phyloP scores from a whole-genome alignment of 371 early-diverging fungal genomes.

The Mortierella sp. region DNA sequence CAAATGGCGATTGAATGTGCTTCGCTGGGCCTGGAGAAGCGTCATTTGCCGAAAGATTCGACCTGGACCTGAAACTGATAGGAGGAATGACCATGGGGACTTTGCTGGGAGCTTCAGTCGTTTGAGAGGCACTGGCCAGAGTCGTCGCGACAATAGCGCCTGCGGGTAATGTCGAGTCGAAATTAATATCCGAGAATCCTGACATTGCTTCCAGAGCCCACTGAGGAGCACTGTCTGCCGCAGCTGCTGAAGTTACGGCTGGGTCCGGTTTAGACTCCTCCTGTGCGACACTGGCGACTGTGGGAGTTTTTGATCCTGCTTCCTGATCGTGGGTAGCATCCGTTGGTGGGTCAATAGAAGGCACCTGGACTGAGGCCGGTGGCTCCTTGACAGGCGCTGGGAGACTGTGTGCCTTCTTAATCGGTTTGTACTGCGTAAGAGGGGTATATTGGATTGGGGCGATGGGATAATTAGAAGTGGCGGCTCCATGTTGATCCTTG shows the following conservation, averaged over 20 bases:
- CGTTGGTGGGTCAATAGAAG: neutral
- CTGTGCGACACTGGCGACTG: neutral
- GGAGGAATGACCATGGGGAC: conserved; percentile 28
- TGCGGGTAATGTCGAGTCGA: conserved; percentile 38
- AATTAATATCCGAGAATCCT: conserved; percentile 42
- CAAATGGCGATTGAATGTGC: conserved; percentile 46
- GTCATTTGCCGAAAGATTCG: conserved; percentile 14
- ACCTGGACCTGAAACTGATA: conserved; percentile 32
- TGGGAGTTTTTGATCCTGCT: neutral
- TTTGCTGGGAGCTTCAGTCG: conserved; percentile 12
- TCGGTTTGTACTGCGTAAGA: conserved; percentile 42
- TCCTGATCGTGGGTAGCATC: neutral
- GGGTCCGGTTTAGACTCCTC: conserved; percentile 9
- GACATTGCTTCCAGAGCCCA: conserved; percentile 48
- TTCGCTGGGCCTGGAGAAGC: conserved; percentile 20
- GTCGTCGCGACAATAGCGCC: conserved; percentile 34
- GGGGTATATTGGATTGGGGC: conserved; percentile 57
- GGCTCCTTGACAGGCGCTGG: conserved; percentile 20
- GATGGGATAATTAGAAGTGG: conserved; percentile 33
- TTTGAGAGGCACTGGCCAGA: conserved; percentile 20
- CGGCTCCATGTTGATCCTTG: conserved; percentile 23
- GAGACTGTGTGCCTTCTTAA: conserved; percentile 34
- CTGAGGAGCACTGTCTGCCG: conserved; percentile 13
- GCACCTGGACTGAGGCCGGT: neutral
- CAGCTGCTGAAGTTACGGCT: neutral